phyloP scores from a whole-genome alignment of 306 rosid species.

The Arachis hypogaea region DNA sequence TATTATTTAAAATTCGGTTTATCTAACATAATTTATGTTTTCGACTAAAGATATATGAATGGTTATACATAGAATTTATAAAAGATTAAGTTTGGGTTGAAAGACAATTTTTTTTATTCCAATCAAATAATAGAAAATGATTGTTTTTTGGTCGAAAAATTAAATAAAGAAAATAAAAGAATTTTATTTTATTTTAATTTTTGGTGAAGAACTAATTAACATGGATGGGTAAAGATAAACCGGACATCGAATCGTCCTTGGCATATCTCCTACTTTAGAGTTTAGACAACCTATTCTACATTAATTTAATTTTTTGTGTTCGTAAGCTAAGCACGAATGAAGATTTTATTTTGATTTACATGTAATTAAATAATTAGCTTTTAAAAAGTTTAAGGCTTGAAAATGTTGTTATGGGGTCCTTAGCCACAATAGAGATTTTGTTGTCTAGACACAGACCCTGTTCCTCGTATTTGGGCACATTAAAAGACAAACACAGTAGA shows the following conservation, averaged over 20 bases:
- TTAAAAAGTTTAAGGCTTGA: slow-evolving; percentile 1
- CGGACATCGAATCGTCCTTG: background rate
- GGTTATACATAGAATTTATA: too few relatives aligned
- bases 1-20: too few relatives aligned
- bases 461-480: slow-evolving; percentile 30
- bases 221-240: background rate
- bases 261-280: background rate
- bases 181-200: background rate
- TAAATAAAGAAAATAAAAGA: background rate
- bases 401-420: background rate
- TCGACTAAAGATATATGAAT: too few relatives aligned
- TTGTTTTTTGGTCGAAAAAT: too few relatives aligned
- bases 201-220: background rate
- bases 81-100: too few relatives aligned
- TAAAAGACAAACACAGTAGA: background rate
- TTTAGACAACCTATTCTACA: too few relatives aligned
- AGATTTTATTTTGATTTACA: background rate
- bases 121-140: too few relatives aligned
- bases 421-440: background rate
- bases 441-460: slow-evolving; percentile 27
- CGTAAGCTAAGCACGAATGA: too few relatives aligned
- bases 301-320: background rate
- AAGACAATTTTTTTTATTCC: too few relatives aligned
- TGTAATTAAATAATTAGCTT: background rate
- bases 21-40: too few relatives aligned